Evolutionary conservation across 2,329 filamentous ascomycete genomes (phyloP).

Genomic region (Pyrenochaeta sp.): DNA sequence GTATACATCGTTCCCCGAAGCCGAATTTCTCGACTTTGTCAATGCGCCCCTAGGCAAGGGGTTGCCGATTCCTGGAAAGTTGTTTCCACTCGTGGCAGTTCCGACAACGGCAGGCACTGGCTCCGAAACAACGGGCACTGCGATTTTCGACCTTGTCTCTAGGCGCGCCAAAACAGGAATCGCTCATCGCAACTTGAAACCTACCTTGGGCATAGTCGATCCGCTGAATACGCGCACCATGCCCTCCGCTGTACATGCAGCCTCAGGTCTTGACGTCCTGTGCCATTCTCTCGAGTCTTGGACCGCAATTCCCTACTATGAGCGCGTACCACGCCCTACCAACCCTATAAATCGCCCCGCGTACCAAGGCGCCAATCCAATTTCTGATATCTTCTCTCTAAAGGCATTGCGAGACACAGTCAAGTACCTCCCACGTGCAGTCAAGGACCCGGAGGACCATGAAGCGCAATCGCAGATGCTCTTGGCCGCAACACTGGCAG

Average conservation of each 20-base stretch:
- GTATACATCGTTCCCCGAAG: constrained; percentile 88
- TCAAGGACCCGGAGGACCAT: constrained; percentile 85
- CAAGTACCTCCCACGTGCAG: constrained; percentile 89
- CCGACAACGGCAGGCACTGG: constrained; percentile 88
- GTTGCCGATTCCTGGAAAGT: constrained; percentile 72
- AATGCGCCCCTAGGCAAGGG: constrained; percentile 93
- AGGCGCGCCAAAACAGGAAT: constrained; percentile 95
- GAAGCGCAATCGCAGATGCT: constrained; percentile 97
- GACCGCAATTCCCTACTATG: constrained; percentile 94
- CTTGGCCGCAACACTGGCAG: constrained; percentile 89
- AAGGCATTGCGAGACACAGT: constrained; percentile 83
- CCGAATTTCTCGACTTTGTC: constrained; percentile 96
- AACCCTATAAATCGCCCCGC: constrained; percentile 93
- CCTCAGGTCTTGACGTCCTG: constrained; percentile 90
- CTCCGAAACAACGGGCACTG: constrained; percentile 95
- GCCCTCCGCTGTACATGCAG: constrained; percentile 91
- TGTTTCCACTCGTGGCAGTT: constrained; percentile 81
- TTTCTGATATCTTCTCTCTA: constrained; percentile 95
- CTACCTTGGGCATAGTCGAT: constrained; percentile 86
- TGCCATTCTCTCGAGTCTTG: constrained; percentile 96
- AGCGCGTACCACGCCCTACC: constrained; percentile 81
- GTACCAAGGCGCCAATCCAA: constrained; percentile 97
- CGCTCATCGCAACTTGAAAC: constrained; percentile 93
- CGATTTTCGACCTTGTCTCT: constrained; percentile 93
- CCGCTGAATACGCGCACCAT: constrained; percentile 94